phyloP scores from a whole-genome alignment of 257 asterid genomes.

The Phtheirospermum japonicum region DNA sequence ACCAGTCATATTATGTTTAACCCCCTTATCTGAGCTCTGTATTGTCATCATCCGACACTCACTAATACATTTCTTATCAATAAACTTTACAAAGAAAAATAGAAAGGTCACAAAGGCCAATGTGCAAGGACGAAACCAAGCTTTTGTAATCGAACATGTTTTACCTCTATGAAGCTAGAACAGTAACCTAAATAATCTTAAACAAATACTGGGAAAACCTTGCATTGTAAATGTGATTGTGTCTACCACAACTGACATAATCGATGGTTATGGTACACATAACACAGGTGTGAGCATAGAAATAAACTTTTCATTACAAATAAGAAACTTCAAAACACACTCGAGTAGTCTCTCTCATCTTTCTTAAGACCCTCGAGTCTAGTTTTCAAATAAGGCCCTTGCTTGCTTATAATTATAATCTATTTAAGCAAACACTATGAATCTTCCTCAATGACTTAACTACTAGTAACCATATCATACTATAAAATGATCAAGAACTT shows the following conservation, averaged over 20 bases:
- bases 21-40: background rate
- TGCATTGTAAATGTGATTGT: background rate
- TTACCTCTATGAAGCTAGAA: background rate
- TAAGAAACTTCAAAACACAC: conserved; percentile 6
- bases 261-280: background rate
- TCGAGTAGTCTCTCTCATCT: background rate
- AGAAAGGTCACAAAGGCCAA: background rate
- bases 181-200: conserved; percentile 2
- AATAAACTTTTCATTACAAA: background rate
- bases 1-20: background rate
- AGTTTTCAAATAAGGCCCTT: background rate
- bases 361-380: background rate
- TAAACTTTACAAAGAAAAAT: background rate
- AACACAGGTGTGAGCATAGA: background rate
- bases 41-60: background rate
- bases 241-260: background rate
- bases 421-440: background rate
- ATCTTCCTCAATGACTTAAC: background rate
- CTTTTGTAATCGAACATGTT: background rate
- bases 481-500: background rate
- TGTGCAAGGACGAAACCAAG: background rate
- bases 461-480: background rate
- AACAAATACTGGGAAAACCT: background rate
- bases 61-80: background rate
- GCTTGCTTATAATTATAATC: background rate